Conservation (phyloP, 2,329 filamentous ascomycete genomes). For the Phaeosphaeriaceae sp. region DNA sequence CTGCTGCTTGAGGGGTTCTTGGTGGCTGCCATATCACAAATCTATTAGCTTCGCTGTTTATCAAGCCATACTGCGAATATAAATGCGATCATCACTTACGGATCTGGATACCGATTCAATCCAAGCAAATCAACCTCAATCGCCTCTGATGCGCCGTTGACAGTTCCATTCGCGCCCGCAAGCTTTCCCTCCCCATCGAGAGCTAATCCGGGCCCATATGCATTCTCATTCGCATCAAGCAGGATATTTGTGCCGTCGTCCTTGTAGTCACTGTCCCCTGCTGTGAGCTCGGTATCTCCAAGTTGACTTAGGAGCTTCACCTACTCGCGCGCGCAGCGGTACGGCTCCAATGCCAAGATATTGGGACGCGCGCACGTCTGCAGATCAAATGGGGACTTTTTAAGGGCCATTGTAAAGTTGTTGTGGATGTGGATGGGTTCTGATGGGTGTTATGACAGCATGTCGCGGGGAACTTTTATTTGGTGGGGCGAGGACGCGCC, state of each 20-base stretch:
- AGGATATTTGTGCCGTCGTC: slow-evolving; percentile 96
- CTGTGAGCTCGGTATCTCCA: slow-evolving; percentile 18
- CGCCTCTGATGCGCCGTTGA: slow-evolving; percentile 51
- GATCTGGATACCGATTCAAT: slow-evolving; percentile 94
- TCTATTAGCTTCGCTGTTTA: too few species aligned
- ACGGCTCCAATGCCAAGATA: slow-evolving; percentile 61
- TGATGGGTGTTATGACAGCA: slow-evolving; percentile 1
- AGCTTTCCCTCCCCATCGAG: slow-evolving; percentile 58
- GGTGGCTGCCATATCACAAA: slow-evolving; percentile 64
- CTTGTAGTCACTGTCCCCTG: slow-evolving; percentile 83
- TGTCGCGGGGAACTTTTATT: slow-evolving; percentile 38
- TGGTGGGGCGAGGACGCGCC: slow-evolving; percentile 21
- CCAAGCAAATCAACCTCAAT: slow-evolving; percentile 77
- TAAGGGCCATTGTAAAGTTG: slow-evolving; percentile 29
- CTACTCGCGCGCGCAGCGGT: slow-evolving; percentile 62
- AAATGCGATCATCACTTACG: slow-evolving; percentile 52
- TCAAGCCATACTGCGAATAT: too few species aligned
- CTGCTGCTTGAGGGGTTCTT: slow-evolving; percentile 81
- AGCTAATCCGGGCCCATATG: slow-evolving; percentile 82
- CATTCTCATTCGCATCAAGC: slow-evolving; percentile 97
- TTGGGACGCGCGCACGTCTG: slow-evolving; percentile 60
- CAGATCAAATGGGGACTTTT: slow-evolving; percentile 53
- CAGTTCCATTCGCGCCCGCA: slow-evolving; percentile 50
- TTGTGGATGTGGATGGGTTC: neutral
- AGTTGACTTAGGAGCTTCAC: slow-evolving; percentile 30